Evolutionary conservation across 2,329 filamentous ascomycete genomes (phyloP).

Genomic region (Arachnomyces sp.): DNA sequence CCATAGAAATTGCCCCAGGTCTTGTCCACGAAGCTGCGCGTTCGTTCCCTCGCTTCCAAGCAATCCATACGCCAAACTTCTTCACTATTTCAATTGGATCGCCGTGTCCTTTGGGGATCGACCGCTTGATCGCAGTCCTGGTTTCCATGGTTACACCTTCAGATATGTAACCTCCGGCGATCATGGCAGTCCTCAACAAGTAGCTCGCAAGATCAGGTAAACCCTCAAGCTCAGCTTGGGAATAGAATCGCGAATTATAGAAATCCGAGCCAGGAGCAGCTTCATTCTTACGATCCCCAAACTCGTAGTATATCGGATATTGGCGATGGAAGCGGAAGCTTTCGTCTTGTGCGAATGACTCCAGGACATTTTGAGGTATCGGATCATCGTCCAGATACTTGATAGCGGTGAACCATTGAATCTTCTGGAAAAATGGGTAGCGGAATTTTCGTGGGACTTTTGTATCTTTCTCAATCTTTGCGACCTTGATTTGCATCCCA

Average conservation of each 20-base stretch:
- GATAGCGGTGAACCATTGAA: constrained; percentile 61
- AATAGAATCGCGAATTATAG: constrained; percentile 55
- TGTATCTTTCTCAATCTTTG: constrained; percentile 60
- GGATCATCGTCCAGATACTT: constrained; percentile 59
- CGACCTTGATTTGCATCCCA: constrained; percentile 58
- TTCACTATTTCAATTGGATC: constrained; percentile 55
- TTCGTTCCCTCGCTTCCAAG: constrained; percentile 61
- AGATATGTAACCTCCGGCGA: constrained; percentile 50
- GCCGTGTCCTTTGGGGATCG: constrained; percentile 55
- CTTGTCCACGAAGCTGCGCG: constrained; percentile 55
- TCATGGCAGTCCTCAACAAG: constrained; percentile 56
- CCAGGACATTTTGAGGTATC: constrained; percentile 49
- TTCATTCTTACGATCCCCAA: constrained; percentile 46
- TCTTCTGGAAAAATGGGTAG: constrained; percentile 62
- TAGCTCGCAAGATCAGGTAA: constrained; percentile 53
- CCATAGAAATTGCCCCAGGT: constrained; percentile 48
- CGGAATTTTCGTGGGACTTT: constrained; percentile 59
- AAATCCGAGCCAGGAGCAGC: constrained; percentile 46
- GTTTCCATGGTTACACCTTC: constrained; percentile 54
- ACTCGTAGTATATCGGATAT: constrained; percentile 52
- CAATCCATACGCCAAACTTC: constrained; percentile 57
- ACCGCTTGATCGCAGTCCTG: constrained; percentile 53
- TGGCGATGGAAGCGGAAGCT: constrained; percentile 47
- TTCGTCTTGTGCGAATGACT: constrained; percentile 49
- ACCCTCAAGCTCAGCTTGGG: constrained; percentile 55